Base-by-base conservation (phyloP, 306 rosid genomes). In the Quercus berberidifolia region DNA sequence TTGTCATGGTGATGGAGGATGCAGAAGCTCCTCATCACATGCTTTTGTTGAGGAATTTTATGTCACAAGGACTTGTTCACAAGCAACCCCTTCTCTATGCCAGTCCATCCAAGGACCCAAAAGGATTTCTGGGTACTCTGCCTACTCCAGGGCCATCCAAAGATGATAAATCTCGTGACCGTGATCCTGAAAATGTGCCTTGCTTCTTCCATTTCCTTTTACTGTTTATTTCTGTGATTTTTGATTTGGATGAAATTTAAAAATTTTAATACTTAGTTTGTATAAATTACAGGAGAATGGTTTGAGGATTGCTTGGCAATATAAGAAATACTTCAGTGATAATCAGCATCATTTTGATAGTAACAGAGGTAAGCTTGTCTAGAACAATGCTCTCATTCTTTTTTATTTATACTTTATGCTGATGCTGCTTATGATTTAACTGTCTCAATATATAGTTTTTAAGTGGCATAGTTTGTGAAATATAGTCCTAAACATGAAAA, bases 11-110 rank as follows among this genome's bases (percentile, higher is more conserved):
- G 73, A 90, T 94, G 93, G 97, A 94, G 90, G 97, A 94, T 88
- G 88, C 94, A 35, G 97, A 94, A 84, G 97, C 97, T 19, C 97
- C 97, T 76, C 97, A 92, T 90, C 98, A 94, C 84, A 92, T 94
- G 98, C 97, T 92, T 89, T 81, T 94, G 72, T 83, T 94, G 82
- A 86, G 98, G 83, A 92, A 90, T 85, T 92, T 94, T 78, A 92
- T 92, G 97, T 94, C 97, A 79, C 98, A 94, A 80, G 95, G 95
- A 70, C 89, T 94, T 20, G 84, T 92, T 62, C 97, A 87, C 75
- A 81, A 64, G 75, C 98, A 94, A n/a, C 90, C 95, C 55, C 97
- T 92, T 80, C 88, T 94, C 63, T 94, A 89, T 86, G 93, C 97
- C 41, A 92, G 97, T 81, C 92, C 97, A 4, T 87, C 93, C 55